Percentiles rank a stretch among this genome's conserved stretches.
These are phyloP conservation scores for Rhododendron williamsianum DNA, from an alignment of 148 eudicot genomes.

Conservation along the genomic window DNA sequence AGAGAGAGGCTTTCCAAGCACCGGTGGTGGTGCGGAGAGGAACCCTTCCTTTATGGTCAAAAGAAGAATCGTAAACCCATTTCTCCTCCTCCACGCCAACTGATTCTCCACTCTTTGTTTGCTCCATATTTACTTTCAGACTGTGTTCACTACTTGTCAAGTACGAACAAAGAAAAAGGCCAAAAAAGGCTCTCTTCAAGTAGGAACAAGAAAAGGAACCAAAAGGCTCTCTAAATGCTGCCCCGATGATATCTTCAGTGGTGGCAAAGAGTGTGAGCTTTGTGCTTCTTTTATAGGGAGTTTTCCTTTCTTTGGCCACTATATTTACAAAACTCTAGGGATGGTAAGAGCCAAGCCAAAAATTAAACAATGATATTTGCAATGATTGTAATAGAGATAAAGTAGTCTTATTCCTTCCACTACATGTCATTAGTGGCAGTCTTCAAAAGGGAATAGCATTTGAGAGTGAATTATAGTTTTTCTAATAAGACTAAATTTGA, in stretches of 20 bases:
- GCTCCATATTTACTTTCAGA: slow-evolving; percentile 19
- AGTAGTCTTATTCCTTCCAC: not conserved
- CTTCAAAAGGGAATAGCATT: slow-evolving; percentile 3
- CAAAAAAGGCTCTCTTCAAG: not conserved
- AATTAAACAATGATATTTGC: not conserved
- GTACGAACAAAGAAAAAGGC: not conserved
- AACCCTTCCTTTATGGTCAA: slow-evolving; percentile 59
- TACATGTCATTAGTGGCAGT: not conserved
- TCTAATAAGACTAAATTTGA: not conserved
- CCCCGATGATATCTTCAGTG: not conserved
- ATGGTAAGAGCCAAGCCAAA: not conserved
- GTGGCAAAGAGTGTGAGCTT: slow-evolving; percentile 7
- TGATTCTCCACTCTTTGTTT: slow-evolving; percentile 15
- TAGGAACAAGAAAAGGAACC: not conserved
- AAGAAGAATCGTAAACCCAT: slow-evolving; percentile 73
- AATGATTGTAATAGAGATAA: not conserved
- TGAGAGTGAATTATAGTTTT: not conserved
- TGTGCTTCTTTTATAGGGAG: slow-evolving; percentile 20
- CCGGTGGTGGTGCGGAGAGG: slow-evolving; percentile 71
- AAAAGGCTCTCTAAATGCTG: slow-evolving; percentile 1
- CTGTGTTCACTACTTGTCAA: not conserved
- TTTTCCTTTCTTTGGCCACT: not conserved
- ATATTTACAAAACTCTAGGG: not conserved
- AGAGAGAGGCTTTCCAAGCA: slow-evolving; percentile 80
- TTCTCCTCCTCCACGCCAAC: slow-evolving; percentile 28